Evolutionary conservation across 352 stramenopile genomes (phyloP).

Genomic region (Halophytophthora batemanensis): DNA sequence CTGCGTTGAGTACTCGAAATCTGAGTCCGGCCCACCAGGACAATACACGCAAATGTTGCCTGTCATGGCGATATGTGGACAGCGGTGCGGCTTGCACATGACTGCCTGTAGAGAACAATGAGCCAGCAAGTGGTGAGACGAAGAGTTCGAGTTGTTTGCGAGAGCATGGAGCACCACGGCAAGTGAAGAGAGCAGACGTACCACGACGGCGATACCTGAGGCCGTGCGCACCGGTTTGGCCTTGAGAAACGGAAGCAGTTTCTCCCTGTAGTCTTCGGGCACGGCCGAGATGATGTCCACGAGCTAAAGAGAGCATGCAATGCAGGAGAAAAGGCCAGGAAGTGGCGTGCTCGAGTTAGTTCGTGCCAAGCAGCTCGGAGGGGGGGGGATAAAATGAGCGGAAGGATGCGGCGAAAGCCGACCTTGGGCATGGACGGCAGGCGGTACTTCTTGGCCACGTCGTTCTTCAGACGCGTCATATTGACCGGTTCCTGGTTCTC

Average conservation of each 20-base stretch:
- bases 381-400: too few relatives aligned
- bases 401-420: background rate
- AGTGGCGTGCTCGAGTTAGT: background rate
- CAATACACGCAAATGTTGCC: conserved; percentile 98
- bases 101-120: conserved; percentile 59
- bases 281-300: conserved; percentile 96
- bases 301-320: conserved; percentile 37
- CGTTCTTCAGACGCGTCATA: conserved; percentile 92
- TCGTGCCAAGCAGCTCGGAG: background rate
- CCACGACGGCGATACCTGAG: conserved; percentile 94
- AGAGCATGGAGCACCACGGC: background rate
- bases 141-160: background rate
- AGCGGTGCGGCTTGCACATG: conserved; percentile 98
- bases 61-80: conserved; percentile 96
- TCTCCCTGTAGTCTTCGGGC: conserved; percentile 89
- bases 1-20: conserved; percentile 97
- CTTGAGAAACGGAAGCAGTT: conserved; percentile 91
- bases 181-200: conserved; percentile 14
- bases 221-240: conserved; percentile 95
- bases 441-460: conserved; percentile 89
- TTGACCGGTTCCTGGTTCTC: conserved; percentile 89
- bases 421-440: conserved; percentile 90
- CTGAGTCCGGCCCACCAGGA: conserved; percentile 92
- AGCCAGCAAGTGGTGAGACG: background rate
- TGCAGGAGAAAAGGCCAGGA: background rate